Conservation (phyloP, 257 asterid genomes). For the Petrea volubilis region DNA sequence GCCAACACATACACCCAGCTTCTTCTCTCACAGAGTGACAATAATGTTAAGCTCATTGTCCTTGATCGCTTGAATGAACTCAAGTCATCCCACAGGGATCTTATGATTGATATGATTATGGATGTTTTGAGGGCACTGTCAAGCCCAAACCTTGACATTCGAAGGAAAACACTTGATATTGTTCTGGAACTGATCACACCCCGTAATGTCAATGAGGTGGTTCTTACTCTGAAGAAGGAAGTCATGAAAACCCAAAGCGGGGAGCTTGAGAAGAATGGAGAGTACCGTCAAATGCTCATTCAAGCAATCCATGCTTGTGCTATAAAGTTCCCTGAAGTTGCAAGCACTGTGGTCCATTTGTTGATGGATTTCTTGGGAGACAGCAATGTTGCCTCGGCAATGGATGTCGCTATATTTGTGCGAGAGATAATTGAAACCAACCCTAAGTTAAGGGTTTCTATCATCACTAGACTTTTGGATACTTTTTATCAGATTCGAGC, state of each 20-base stretch:
- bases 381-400: constrained; percentile 85
- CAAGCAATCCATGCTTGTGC: constrained; percentile 98
- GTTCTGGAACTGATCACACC: constrained; percentile 90
- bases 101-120: constrained; percentile 91
- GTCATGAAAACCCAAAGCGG: constrained; percentile 92
- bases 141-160: constrained; percentile 88
- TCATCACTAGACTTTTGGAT: constrained; percentile 81
- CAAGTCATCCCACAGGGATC: constrained; percentile 73
- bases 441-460: constrained; percentile 85
- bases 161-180: constrained; percentile 88
- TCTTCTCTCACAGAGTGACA: constrained; percentile 89
- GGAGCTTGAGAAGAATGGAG: constrained; percentile 92
- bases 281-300: constrained; percentile 93
- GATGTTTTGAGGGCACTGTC: constrained; percentile 90
- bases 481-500: constrained; percentile 93
- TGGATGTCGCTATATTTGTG: constrained; percentile 86
- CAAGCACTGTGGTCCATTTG: constrained; percentile 92
- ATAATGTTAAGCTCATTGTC: constrained; percentile 84
- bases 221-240: constrained; percentile 90
- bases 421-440: constrained; percentile 93
- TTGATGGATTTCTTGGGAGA: constrained; percentile 99
- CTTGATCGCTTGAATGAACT: constrained; percentile 88
- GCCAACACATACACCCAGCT: constrained; percentile 94
- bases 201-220: constrained; percentile 84
- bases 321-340: constrained; percentile 92